These are phyloP conservation scores for Iris macrosiphon DNA, from an alignment of 106 monocot species.

Conservation along the genomic window DNA sequence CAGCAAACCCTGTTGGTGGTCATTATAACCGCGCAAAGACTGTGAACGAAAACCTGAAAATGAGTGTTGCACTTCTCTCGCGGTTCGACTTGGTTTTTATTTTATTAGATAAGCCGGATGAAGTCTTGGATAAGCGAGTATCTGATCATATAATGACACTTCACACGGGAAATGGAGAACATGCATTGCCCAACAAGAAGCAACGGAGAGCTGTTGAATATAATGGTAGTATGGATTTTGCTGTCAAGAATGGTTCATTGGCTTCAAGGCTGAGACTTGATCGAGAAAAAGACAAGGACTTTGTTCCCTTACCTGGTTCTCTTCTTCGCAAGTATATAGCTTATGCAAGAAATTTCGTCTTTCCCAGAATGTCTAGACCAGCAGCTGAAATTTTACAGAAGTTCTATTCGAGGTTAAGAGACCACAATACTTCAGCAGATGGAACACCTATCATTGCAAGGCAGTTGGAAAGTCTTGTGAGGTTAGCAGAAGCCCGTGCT, in stretches of 20 bases:
- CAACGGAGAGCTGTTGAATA: constrained; percentile 24
- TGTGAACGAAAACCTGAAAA: constrained; percentile 97
- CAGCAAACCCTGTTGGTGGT: too few species aligned
- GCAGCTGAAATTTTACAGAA: constrained; percentile 83
- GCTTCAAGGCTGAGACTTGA: constrained; percentile 69
- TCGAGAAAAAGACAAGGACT: constrained; percentile 71
- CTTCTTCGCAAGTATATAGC: constrained; percentile 95
- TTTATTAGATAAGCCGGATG: constrained; percentile 95
- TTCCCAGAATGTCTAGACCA: constrained; percentile 83
- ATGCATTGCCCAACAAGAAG: constrained; percentile 43
- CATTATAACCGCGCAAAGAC: constrained; percentile 96
- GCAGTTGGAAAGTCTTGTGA: constrained; percentile 91
- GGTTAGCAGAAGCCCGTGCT: constrained; percentile 97
- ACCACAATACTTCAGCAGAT: constrained; percentile 79
- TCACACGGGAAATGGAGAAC: constrained; percentile 47
- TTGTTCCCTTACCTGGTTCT: constrained; percentile 71
- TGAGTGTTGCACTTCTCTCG: constrained; percentile 92
- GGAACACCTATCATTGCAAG: constrained; percentile 95
- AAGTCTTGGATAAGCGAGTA: constrained; percentile 84
- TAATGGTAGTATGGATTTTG: constrained; percentile 25
- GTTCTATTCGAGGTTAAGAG: constrained; percentile 86
- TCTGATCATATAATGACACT: constrained; percentile 99
- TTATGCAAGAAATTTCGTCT: constrained; percentile 81
- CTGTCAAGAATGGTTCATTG: constrained; percentile 32
- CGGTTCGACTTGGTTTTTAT: constrained; percentile 98